Percentiles rank a stretch among this genome's conserved stretches.
These are phyloP conservation scores for Penicillium sp. DNA, from an alignment of 2,329 filamentous ascomycete species.

Conservation along the genomic window DNA sequence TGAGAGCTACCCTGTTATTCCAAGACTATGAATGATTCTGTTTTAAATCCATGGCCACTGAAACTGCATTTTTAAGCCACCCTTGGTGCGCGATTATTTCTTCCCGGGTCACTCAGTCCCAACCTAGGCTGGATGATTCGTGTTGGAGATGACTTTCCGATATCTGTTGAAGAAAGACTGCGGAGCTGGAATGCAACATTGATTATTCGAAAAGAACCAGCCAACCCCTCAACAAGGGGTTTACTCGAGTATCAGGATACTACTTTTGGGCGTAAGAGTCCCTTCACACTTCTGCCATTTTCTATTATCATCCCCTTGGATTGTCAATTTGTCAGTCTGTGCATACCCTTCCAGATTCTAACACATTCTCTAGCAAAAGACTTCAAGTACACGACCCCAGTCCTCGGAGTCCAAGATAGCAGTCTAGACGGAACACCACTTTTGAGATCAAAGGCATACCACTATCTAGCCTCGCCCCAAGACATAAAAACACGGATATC, in stretches of 20 bases:
- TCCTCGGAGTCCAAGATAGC: conserved; percentile 13
- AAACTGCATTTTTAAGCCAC: conserved; percentile 12
- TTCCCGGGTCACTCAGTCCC: conserved; percentile 10
- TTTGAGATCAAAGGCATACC: conserved; percentile 14
- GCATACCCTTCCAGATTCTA: not conserved
- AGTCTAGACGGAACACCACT: conserved; percentile 6
- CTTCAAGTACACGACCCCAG: conserved; percentile 23
- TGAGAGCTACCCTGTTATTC: not conserved
- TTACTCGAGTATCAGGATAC: conserved; percentile 29
- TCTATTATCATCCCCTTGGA: conserved; percentile 2
- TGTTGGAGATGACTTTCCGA: conserved; percentile 27
- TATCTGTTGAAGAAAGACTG: conserved; percentile 5
- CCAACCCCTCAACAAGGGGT: conserved; percentile 21
- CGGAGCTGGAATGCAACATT: conserved; percentile 18
- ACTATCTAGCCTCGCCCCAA: conserved; percentile 20
- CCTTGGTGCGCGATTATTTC: conserved; percentile 28
- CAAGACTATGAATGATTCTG: not conserved
- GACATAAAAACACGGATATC: conserved; percentile 10
- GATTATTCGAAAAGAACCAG: conserved; percentile 7
- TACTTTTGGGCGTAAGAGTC: conserved; percentile 27
- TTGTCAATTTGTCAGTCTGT: not conserved
- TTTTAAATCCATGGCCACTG: not conserved
- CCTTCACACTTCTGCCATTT: too few relatives aligned
- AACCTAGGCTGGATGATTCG: conserved; percentile 25
- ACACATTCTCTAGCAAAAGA: conserved; percentile 13